Percentiles rank a stretch among this genome's conserved stretches.
Conservation (phyloP, 164 flowering plant genomes). For the Dillenia turbinata region DNA sequence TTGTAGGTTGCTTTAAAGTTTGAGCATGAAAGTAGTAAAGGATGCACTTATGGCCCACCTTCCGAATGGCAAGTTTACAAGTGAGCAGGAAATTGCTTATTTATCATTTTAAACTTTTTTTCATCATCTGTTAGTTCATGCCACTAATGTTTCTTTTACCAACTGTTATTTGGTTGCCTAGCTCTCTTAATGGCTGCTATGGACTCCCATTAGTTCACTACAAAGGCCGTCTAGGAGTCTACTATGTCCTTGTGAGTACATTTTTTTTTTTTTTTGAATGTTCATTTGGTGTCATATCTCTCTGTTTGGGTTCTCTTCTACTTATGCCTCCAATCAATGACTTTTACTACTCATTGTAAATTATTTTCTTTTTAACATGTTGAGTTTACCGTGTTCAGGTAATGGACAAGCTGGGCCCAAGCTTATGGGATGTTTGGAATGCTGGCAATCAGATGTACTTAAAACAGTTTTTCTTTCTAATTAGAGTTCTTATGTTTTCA, state of each 20-base stretch:
- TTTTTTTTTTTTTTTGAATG: not conserved
- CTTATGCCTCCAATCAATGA: no score
- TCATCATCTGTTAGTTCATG: not conserved
- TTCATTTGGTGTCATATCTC: not conserved
- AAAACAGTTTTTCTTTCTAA: not conserved
- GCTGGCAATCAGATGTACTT: conserved; percentile 36
- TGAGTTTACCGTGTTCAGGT: conserved; percentile 24
- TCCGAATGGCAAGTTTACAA: conserved; percentile 63
- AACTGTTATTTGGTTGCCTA: conserved; percentile 6
- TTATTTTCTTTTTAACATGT: no score
- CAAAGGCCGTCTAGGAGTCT: conserved; percentile 58
- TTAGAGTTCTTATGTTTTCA: not conserved
- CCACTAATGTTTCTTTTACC: not conserved
- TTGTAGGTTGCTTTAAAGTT: conserved; percentile 55
- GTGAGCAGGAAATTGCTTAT: conserved; percentile 15
- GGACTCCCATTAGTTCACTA: conserved; percentile 51
- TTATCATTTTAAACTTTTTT: not conserved
- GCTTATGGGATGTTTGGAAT: conserved; percentile 64
- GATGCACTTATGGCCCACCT: conserved; percentile 54
- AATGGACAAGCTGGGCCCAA: conserved; percentile 65
- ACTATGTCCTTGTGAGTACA: conserved; percentile 42
- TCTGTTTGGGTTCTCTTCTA: no score
- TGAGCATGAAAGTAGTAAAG: conserved; percentile 51
- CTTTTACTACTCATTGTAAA: no score
- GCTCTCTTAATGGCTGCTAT: conserved; percentile 51